A percentile compares a stretch with the other conserved stretches of the same genome.
These are phyloP conservation scores for Colletotrichum sp. DNA, from an alignment of 2,329 filamentous ascomycete genomes.

Conservation along the genomic window DNA sequence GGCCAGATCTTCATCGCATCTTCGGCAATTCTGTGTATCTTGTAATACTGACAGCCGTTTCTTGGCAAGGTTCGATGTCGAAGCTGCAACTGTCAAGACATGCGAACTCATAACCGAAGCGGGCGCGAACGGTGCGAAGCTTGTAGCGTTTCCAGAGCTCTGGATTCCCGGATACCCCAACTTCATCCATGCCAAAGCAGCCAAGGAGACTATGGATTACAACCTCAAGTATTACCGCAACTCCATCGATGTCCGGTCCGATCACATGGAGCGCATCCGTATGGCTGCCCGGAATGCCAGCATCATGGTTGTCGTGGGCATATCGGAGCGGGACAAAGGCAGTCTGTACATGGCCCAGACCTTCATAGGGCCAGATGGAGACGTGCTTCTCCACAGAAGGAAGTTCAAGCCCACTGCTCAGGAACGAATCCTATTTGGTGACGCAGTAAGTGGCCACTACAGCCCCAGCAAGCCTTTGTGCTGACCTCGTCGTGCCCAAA, in stretches of 20 bases:
- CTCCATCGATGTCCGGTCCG: neutral
- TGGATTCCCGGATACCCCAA: constrained; percentile 58
- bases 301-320: constrained; percentile 44
- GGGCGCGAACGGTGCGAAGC: constrained; percentile 53
- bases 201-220: neutral
- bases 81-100: constrained; percentile 47
- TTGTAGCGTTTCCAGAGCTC: constrained; percentile 60
- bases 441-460: neutral
- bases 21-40: neutral
- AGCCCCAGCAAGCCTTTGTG: neutral
- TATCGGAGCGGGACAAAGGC: constrained; percentile 50
- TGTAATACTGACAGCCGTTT: neutral
- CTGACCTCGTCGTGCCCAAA: neutral
- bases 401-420: constrained; percentile 38
- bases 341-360: constrained; percentile 53
- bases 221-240: neutral
- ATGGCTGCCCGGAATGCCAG: neutral
- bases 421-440: neutral
- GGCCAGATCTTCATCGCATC: neutral
- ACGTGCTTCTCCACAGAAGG: constrained; percentile 42
- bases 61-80: neutral
- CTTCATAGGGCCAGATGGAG: constrained; percentile 45
- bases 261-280: neutral
- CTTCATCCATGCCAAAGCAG: constrained; percentile 22
- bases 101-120: constrained; percentile 61